Conservation (phyloP, 2,329 filamentous ascomycete genomes). For the Sporothrix pseudoabietina region DNA sequence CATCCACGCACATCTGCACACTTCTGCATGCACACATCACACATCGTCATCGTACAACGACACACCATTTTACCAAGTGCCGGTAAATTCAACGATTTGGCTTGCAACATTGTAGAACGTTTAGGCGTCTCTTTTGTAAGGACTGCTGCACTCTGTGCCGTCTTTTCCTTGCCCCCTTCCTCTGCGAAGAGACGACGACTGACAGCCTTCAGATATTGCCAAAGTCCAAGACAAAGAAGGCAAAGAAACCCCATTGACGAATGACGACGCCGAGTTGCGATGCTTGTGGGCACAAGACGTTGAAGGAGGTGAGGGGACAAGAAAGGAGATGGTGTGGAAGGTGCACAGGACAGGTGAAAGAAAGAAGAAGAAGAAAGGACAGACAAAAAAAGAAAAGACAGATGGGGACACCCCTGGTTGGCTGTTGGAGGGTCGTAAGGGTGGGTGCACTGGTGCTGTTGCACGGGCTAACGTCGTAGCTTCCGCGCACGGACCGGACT, state of each 20-base stretch:
- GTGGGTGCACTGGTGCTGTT: not conserved
- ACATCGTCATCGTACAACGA: not conserved
- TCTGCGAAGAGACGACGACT: no score
- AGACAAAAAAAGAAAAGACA: not conserved
- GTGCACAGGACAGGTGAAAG: not conserved
- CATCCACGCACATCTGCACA: not conserved
- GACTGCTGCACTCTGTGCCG: not conserved
- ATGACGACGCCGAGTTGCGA: not conserved
- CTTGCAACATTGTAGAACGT: not conserved
- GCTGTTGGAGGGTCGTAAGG: not conserved
- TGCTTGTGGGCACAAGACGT: conserved; percentile 8
- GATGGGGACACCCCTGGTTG: not conserved
- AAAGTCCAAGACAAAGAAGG: not conserved
- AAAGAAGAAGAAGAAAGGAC: not conserved
- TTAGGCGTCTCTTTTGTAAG: not conserved
- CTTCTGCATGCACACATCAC: not conserved
- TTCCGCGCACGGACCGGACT: conserved; percentile 21
- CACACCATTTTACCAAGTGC: conserved; percentile 2
- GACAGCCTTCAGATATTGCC: no score
- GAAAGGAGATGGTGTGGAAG: not conserved
- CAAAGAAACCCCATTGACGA: not conserved
- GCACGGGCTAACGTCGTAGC: conserved; percentile 22
- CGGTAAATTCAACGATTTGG: not conserved
- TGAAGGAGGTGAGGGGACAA: not conserved
- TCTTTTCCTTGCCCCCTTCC: not conserved